These are phyloP conservation scores for Tetraselmis striata DNA, from an alignment of 139 green algal genomes.

Conservation along the genomic window DNA sequence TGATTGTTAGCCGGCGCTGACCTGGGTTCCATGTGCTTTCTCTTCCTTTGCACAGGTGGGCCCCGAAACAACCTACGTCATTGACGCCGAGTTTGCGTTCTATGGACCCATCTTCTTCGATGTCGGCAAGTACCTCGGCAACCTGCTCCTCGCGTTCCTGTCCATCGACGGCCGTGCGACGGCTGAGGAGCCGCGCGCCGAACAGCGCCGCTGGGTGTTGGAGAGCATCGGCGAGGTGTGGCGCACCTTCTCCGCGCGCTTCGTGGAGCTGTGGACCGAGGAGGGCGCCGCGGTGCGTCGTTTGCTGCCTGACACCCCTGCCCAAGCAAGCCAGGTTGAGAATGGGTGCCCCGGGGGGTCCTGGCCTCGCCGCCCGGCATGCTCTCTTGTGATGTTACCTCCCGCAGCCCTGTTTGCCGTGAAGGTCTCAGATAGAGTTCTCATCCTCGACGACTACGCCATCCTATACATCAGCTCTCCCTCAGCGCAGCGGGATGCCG, in stretches of 20 bases:
- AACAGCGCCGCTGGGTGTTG: slow-evolving; percentile 60
- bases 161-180: slow-evolving; percentile 57
- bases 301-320: too few relatives aligned
- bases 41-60: neutral
- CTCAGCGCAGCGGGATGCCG: too few relatives aligned
- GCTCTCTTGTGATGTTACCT: too few relatives aligned
- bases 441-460: too few relatives aligned
- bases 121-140: slow-evolving; percentile 86
- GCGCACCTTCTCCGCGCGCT: slow-evolving; percentile 55
- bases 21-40: slow-evolving; percentile 21
- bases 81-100: slow-evolving; percentile 96
- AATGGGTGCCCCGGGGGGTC: too few relatives aligned
- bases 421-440: too few relatives aligned
- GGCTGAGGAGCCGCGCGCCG: slow-evolving; percentile 11
- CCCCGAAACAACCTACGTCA: slow-evolving; percentile 40
- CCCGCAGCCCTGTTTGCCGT: too few relatives aligned
- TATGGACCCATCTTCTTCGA: slow-evolving; percentile 95
- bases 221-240: slow-evolving; percentile 45
- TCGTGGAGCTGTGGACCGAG: slow-evolving; percentile 59
- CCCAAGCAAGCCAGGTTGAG: too few relatives aligned
- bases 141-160: slow-evolving; percentile 90
- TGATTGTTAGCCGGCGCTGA: too few relatives aligned
- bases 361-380: too few relatives aligned
- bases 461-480: too few relatives aligned
- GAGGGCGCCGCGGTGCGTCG: too few relatives aligned